These are phyloP conservation scores for Excoecaria agallocha DNA, from an alignment of 345 rosid species.

Conservation along the genomic window DNA sequence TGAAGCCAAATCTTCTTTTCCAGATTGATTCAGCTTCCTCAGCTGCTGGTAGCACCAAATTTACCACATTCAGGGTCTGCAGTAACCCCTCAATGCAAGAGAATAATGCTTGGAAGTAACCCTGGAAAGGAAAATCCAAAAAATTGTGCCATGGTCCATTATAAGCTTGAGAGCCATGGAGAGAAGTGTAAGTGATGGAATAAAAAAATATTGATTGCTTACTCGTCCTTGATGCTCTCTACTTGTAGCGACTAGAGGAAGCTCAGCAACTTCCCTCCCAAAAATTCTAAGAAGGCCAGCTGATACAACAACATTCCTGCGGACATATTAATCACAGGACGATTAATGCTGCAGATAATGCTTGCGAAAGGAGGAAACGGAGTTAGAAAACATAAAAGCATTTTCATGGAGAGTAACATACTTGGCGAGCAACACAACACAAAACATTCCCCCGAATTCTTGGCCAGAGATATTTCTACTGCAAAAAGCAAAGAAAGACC, in stretches of 20 bases:
- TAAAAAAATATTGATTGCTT: constrained; percentile 16
- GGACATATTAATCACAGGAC: constrained; percentile 4
- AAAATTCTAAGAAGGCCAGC: constrained; percentile 94
- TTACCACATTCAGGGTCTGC: constrained; percentile 66
- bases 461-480: constrained; percentile 98
- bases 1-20: constrained; percentile 85
- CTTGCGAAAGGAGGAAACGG: background rate
- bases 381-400: background rate
- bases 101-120: constrained; percentile 86
- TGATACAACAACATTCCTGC: constrained; percentile 81
- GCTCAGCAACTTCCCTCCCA: constrained; percentile 92
- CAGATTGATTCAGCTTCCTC: constrained; percentile 94
- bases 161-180: background rate
- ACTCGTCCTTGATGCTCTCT: constrained; percentile 92
- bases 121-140: constrained; percentile 40
- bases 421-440: constrained; percentile 73
- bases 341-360: background rate
- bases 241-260: constrained; percentile 92
- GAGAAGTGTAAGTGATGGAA: background rate
- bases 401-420: constrained; percentile 32
- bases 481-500: constrained; percentile 27
- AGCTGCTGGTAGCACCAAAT: constrained; percentile 94
- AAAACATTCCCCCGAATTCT: constrained; percentile 92
- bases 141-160: background rate
- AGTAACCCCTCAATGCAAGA: constrained; percentile 78